Percentiles rank a stretch among this genome's conserved stretches.
phyloP scores from a whole-genome alignment of 495 filamentous ascomycete species.

The Hypoxylon rickii region DNA sequence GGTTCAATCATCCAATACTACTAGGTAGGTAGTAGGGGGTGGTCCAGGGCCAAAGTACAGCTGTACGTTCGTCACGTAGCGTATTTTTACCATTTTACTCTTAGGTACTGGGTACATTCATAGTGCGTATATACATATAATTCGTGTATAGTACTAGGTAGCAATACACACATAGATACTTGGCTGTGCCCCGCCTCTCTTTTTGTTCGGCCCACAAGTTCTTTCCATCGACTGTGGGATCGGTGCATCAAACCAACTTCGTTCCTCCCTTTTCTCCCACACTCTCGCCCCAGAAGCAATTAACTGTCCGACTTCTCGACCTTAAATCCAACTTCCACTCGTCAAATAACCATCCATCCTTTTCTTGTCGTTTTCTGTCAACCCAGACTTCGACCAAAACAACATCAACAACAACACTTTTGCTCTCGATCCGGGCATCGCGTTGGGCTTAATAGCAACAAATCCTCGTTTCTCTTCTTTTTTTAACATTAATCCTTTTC shows the following conservation, averaged over 20 bases:
- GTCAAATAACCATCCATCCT: constrained; percentile 49
- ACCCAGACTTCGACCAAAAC: constrained; percentile 41
- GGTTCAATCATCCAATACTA: too few relatives aligned
- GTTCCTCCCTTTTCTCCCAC: constrained; percentile 39
- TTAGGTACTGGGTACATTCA: too few relatives aligned
- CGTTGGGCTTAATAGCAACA: constrained; percentile 39
- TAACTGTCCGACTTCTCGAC: constrained; percentile 44
- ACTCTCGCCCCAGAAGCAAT: constrained; percentile 34
- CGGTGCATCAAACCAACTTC: constrained; percentile 37
- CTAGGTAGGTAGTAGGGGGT: too few relatives aligned
- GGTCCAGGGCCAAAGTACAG: too few relatives aligned
- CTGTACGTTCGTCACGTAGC: too few relatives aligned
- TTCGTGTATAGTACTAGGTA: too few relatives aligned
- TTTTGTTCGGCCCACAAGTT: constrained; percentile 44
- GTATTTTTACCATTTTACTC: too few relatives aligned
- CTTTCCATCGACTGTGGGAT: constrained; percentile 35
- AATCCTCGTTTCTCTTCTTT: constrained; percentile 40
- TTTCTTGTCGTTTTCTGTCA: constrained; percentile 44
- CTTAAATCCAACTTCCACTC: constrained; percentile 57
- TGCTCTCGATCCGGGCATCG: constrained; percentile 51
- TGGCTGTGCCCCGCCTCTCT: constrained; percentile 36
- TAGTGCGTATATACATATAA: too few relatives aligned
- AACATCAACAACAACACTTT: constrained; percentile 38
- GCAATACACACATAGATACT: too few relatives aligned
- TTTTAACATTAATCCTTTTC: too few relatives aligned